Base-by-base conservation (phyloP, 2,329 filamentous ascomycete species). In the Nannizziopsis arthrosporioides region DNA sequence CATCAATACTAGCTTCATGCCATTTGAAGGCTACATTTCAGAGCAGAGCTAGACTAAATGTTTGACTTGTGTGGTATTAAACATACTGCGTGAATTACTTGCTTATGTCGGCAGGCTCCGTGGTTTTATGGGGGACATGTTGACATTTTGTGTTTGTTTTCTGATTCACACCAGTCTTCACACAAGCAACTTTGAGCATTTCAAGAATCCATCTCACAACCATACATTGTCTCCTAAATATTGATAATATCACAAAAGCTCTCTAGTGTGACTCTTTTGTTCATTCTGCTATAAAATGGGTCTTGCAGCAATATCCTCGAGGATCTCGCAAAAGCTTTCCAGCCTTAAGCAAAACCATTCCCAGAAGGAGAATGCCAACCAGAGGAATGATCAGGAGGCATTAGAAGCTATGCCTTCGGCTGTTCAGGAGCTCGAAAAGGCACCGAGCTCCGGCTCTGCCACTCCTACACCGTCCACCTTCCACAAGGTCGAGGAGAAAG, bases 361-460 rank as follows among this genome's bases (percentile, higher is more conserved):
- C 4, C 22, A 27, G 22, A 27, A 27, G 7, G 22, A 27, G 3
- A 5, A 36, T 12, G n/a, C n/a, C 35, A 3, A 10, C 19, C 30
- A 34, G 36, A 35, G 19, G 2, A 22, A 22, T 10, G 32, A 41
- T 27, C 32, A 34, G 17, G 18, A 22, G 22, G 14, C 37, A 30
- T 40, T 41, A 11, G 22, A 41, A 15, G 37, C 36, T n/a, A 35
- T 30, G 5, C 44, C 41, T 22, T 17, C 44, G 8, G 44, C 10
- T 11, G 41, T 47, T 8, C 43, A 45, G 43, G 43, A 45, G 18
- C 34, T 30, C 7, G 14, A 38, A 17, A 14, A 47, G 5, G 40
- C 36, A 27, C 36, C 22, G 30, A 47, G 44, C 36, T 35, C 44
- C 7, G 43, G 35, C 18, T 39, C 43, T 10, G 15, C 30, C n/a